Percentiles rank a stretch among this genome's conserved stretches.
These are phyloP conservation scores for Mycena venus DNA, from an alignment of 768 basidiomycete genomes.

Conservation along the genomic window DNA sequence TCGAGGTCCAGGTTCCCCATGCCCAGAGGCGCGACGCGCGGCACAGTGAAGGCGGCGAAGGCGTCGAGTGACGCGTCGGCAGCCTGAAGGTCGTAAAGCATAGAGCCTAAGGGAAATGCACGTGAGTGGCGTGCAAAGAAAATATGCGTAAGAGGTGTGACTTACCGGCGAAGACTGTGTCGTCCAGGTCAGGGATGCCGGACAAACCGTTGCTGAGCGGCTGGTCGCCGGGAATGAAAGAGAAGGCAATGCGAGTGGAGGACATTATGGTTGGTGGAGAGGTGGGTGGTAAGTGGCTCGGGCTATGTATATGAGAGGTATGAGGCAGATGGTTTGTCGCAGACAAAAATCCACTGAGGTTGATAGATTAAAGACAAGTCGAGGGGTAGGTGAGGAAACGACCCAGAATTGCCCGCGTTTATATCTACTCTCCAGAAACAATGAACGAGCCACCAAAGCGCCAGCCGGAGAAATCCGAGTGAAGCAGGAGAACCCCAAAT, in stretches of 20 bases:
- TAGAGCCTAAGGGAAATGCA: too few relatives aligned
- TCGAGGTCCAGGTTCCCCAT: background rate
- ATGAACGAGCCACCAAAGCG: background rate
- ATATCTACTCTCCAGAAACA: background rate
- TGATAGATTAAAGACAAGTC: background rate
- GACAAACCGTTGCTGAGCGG: background rate
- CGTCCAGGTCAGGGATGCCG: background rate
- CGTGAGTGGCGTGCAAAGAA: too few relatives aligned
- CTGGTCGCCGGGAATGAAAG: background rate
- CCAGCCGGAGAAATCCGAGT: too few relatives aligned
- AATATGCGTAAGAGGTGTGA: too few relatives aligned
- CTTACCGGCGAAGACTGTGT: background rate
- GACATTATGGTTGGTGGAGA: background rate
- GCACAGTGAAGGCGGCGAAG: too few relatives aligned
- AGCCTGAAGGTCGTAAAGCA: too few relatives aligned
- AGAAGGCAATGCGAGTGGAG: background rate
- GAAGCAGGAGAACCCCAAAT: background rate
- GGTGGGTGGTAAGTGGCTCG: background rate
- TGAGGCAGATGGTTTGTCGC: background rate
- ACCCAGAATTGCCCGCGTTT: background rate
- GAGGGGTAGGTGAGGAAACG: background rate
- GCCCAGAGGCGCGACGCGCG: too few relatives aligned
- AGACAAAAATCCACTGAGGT: background rate
- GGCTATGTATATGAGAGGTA: background rate
- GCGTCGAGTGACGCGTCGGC: too few relatives aligned